Conservation (phyloP, 345 rosid species). For the Corchorus olitorius region DNA sequence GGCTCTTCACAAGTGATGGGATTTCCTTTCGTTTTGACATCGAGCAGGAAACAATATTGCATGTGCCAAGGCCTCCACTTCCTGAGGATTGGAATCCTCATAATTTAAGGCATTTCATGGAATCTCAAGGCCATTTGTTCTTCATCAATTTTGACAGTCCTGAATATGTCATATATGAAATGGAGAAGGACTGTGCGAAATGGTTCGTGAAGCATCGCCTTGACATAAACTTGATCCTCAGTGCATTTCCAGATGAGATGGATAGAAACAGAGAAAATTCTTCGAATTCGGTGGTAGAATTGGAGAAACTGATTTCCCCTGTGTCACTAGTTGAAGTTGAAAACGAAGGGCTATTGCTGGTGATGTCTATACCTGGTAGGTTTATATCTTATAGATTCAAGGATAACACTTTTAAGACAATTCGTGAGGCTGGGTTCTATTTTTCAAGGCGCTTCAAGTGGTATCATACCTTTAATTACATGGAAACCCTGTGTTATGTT, state of each 20-base stretch:
- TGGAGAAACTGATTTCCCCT: neutral
- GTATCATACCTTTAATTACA: neutral
- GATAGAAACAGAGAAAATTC: neutral
- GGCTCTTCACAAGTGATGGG: neutral
- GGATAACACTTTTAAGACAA: neutral
- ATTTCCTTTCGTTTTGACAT: neutral
- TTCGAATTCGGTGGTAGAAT: neutral
- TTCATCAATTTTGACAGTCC: neutral
- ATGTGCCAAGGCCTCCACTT: neutral
- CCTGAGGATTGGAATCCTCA: neutral
- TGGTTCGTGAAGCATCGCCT: neutral
- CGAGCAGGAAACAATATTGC: neutral
- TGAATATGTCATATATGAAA: neutral
- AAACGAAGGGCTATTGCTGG: neutral
- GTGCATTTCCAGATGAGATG: neutral
- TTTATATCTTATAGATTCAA: neutral
- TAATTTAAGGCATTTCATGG: neutral
- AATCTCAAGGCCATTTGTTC: neutral
- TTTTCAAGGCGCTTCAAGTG: neutral
- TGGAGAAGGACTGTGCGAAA: neutral
- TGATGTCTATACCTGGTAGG: neutral
- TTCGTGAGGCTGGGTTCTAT: neutral
- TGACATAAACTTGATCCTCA: neutral
- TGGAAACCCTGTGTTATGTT: neutral
- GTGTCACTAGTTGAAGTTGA: neutral